Evolutionary conservation across 805 yeast genomes (phyloP).

Genomic region (Metschnikowia matae): DNA sequence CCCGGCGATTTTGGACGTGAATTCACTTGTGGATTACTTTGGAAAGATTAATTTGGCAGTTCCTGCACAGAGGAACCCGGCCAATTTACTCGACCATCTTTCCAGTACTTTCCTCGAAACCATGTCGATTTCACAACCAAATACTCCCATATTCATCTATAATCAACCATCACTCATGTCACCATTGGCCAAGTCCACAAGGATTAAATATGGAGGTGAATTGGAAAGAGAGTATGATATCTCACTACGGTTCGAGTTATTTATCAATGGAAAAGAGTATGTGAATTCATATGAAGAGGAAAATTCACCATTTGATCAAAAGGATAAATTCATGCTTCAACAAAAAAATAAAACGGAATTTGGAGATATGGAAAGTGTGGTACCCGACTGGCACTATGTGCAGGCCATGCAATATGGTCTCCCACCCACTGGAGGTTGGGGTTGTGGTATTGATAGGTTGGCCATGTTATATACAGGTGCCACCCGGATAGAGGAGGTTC

Average conservation of each 20-base stretch:
- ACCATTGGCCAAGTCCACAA: constrained; percentile 75
- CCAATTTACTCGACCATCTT: constrained; percentile 61
- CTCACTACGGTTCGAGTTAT: constrained; percentile 79
- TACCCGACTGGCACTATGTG: constrained; percentile 71
- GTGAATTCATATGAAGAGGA: constrained; percentile 97
- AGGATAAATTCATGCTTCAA: constrained; percentile 59
- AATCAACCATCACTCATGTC: constrained; percentile 85
- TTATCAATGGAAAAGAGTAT: constrained; percentile 73
- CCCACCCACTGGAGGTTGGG: constrained; percentile 99
- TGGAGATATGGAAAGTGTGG: constrained; percentile 57
- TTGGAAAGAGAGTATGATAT: constrained; percentile 27
- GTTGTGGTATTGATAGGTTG: constrained; percentile 86
- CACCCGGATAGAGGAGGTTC: constrained; percentile 67
- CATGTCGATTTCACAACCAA: constrained; percentile 34
- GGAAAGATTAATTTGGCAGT: constrained; percentile 29
- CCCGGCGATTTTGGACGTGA: constrained; percentile 43
- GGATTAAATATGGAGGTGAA: constrained; percentile 22
- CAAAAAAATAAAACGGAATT: constrained; percentile 42
- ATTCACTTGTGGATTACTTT: constrained; percentile 40
- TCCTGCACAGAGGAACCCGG: constrained; percentile 45
- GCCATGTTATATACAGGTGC: constrained; percentile 70
- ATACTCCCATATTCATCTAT: constrained; percentile 65
- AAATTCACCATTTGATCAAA: constrained; percentile 76
- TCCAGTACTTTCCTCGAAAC: constrained; percentile 64
- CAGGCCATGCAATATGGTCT: constrained; percentile 84